phyloP scores from a whole-genome alignment of 768 basidiomycete genomes.

The Auricularia sp. region DNA sequence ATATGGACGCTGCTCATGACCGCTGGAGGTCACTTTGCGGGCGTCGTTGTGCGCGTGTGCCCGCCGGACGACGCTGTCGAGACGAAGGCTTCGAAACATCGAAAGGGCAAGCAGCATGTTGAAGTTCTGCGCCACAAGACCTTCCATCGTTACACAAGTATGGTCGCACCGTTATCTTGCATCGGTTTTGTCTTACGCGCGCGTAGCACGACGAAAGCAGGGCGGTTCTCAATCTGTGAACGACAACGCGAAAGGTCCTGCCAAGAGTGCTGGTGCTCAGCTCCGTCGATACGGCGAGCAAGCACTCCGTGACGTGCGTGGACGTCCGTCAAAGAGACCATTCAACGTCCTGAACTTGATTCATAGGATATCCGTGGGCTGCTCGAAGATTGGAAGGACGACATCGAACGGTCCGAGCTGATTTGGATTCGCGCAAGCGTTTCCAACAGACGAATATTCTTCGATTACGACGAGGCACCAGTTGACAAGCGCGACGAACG shows the following conservation, averaged over 20 bases:
- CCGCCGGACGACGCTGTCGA: conserved; percentile 33
- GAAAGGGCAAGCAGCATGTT: conserved; percentile 61
- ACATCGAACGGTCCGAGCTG: conserved; percentile 74
- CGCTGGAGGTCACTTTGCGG: conserved; percentile 97
- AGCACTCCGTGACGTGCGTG: conserved; percentile 71
- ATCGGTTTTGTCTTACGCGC: background rate
- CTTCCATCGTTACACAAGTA: conserved; percentile 97
- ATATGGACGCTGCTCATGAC: conserved; percentile 95
- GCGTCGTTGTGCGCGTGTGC: conserved; percentile 71
- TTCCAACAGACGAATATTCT: conserved; percentile 79
- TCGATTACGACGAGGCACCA: conserved; percentile 75
- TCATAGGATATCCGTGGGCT: conserved; percentile 78
- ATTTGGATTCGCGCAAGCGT: conserved; percentile 88
- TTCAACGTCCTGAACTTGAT: no score
- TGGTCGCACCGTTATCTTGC: conserved; percentile 20
- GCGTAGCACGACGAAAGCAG: conserved; percentile 85
- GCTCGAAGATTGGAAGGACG: conserved; percentile 76
- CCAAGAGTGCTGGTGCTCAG: conserved; percentile 88
- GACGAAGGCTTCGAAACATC: conserved; percentile 44
- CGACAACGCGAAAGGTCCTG: conserved; percentile 86
- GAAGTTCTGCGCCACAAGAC: conserved; percentile 88
- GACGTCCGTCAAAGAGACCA: background rate
- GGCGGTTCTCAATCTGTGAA: conserved; percentile 89
- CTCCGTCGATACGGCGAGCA: conserved; percentile 93
- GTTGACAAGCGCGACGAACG: conserved; percentile 71